These are phyloP conservation scores for Globisporangium nagaii DNA, from an alignment of 352 stramenopile species.

Conservation along the genomic window DNA sequence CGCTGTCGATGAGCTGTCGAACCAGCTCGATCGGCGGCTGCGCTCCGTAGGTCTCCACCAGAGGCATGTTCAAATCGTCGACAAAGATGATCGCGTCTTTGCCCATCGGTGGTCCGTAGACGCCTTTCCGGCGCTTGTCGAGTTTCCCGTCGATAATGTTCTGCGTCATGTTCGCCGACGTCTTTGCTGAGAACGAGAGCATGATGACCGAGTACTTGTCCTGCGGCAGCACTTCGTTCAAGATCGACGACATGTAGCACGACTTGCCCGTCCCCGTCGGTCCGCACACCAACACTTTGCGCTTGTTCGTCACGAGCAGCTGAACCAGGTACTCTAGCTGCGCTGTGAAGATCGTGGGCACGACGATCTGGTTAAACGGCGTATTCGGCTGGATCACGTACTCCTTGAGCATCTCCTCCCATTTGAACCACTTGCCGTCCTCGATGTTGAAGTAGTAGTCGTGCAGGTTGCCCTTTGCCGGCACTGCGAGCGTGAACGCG, in stretches of 20 bases:
- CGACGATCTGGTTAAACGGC: conserved; percentile 90
- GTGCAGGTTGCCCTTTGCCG: conserved; percentile 71
- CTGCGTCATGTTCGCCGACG: conserved; percentile 92
- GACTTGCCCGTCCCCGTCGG: conserved; percentile 93
- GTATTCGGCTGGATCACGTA: conserved; percentile 85
- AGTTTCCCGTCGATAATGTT: conserved; percentile 95
- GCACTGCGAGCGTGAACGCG: conserved; percentile 39
- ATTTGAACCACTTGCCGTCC: conserved; percentile 86
- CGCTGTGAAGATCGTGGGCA: conserved; percentile 91
- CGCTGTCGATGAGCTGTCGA: conserved; percentile 87
- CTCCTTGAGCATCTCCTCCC: conserved; percentile 85
- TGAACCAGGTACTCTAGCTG: conserved; percentile 88
- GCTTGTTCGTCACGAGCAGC: conserved; percentile 72
- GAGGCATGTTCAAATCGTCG: conserved; percentile 95
- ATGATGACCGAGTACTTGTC: conserved; percentile 85
- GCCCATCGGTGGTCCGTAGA: conserved; percentile 87
- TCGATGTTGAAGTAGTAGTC: conserved; percentile 86
- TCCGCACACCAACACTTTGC: conserved; percentile 88
- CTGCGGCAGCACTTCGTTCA: conserved; percentile 73
- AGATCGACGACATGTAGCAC: conserved; percentile 86
- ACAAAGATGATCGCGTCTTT: conserved; percentile 89
- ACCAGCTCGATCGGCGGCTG: conserved; percentile 92
- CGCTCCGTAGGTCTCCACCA: conserved; percentile 91
- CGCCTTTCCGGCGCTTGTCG: conserved; percentile 89
- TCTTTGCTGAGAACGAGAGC: conserved; percentile 92